phyloP scores from a whole-genome alignment of 768 basidiomycete genomes.

The Xanthoconium purpureum region DNA sequence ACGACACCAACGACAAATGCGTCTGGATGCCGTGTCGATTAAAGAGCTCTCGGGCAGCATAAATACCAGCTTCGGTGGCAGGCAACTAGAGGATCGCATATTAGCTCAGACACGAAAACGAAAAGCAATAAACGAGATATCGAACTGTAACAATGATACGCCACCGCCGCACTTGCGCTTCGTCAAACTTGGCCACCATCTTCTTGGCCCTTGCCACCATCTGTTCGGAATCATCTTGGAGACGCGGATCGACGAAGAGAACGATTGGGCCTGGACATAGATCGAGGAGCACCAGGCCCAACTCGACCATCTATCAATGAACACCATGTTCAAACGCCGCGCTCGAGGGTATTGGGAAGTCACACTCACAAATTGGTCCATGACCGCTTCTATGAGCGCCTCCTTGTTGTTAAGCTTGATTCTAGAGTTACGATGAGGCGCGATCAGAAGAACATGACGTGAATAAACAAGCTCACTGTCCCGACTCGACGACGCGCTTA shows the following conservation, averaged over 20 bases:
- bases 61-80: slow-evolving; percentile 53
- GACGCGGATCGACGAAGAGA: slow-evolving; percentile 50
- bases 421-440: background rate
- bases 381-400: slow-evolving; percentile 18
- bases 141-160: slow-evolving; percentile 50
- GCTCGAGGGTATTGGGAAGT: background rate
- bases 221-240: slow-evolving; percentile 32
- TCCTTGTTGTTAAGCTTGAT: slow-evolving; percentile 12
- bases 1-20: slow-evolving; percentile 52
- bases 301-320: slow-evolving; percentile 46
- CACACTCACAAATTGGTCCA: slow-evolving; percentile 33
- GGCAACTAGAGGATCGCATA: slow-evolving; percentile 42
- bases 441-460: background rate
- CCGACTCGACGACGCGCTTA: slow-evolving; percentile 29
- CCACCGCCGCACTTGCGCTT: slow-evolving; percentile 36
- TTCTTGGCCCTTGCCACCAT: slow-evolving; percentile 45
- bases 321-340: background rate
- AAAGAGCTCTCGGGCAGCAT: slow-evolving; percentile 43
- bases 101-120: background rate
- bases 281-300: slow-evolving; percentile 44
- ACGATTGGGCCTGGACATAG: slow-evolving; percentile 47
- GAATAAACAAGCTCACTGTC: slow-evolving; percentile 8
- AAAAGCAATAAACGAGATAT: background rate
- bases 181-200: slow-evolving; percentile 40
- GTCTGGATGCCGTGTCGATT: slow-evolving; percentile 41